Conservation (phyloP, 1,139 yeast species). For the Candida sp. region DNA sequence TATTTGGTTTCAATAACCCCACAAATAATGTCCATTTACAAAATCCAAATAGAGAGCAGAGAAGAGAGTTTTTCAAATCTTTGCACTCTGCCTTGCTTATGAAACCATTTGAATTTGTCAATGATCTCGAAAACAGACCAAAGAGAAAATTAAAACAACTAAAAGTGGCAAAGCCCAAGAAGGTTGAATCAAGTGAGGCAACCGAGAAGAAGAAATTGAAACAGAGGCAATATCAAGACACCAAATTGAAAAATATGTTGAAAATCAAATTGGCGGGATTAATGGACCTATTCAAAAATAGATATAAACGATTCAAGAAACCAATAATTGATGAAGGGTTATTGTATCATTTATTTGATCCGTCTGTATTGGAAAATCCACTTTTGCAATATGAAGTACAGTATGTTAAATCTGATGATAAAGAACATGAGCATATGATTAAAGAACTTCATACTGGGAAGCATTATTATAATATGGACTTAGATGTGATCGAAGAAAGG, state of each 20-base stretch:
- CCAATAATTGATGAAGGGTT: conserved; percentile 81
- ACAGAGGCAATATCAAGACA: conserved; percentile 66
- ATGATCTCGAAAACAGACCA: conserved; percentile 51
- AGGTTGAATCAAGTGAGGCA: conserved; percentile 10
- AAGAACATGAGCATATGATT: conserved; percentile 60
- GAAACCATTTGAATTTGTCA: conserved; percentile 62
- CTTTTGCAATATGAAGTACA: conserved; percentile 35
- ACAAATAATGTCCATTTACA: conserved; percentile 46
- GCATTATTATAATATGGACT: conserved; percentile 79
- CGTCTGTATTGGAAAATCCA: conserved; percentile 38
- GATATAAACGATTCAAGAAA: conserved; percentile 87
- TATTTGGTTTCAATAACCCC: conserved; percentile 51
- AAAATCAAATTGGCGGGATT: conserved; percentile 84
- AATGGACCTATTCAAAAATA: conserved; percentile 82
- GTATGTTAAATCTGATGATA: conserved; percentile 58
- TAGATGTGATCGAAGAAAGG: conserved; percentile 91
- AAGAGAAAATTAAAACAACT: conserved; percentile 41
- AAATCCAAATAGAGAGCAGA: conserved; percentile 36
- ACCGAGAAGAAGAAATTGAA: conserved; percentile 34
- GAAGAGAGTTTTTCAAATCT: conserved; percentile 53
- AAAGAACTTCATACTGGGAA: conserved; percentile 73
- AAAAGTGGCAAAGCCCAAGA: conserved; percentile 19
- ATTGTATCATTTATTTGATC: conserved; percentile 76
- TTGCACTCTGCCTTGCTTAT: conserved; percentile 55
- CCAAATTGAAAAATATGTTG: conserved; percentile 76